Evolutionary conservation across 768 basidiomycete genomes (phyloP), one percentile per base, ranked within the genome.

Genomic region (Mycena rebaudengoi): DNA sequence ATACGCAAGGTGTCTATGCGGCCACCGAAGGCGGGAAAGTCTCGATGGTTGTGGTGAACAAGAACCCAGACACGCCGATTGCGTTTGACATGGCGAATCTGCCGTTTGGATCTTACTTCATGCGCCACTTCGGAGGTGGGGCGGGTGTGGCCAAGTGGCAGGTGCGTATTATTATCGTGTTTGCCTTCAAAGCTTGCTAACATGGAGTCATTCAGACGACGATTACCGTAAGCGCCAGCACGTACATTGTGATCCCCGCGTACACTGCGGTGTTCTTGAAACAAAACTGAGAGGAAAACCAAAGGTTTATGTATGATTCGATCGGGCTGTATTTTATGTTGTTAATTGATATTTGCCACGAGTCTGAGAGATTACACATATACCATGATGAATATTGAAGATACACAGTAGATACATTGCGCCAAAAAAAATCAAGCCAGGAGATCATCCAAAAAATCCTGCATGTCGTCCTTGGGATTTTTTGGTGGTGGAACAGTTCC

Each of bases 141-240:
- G 81, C 85, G 7, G 85, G 85, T 7, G 65, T 83, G 16, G 85
- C 85, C 16, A 86, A 86, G 74, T 87, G 80, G 80, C 84, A 86
- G 82, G 84, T 83, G 65, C 62, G 80, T 62, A n/a, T 18, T n/a
- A 10, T 26, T 26, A 51, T 13, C 6, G 18, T 35, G 48, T 43
- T 5, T 45, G 39, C 56, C 76, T 77, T 76, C 78, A 1, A 80
- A 5, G 5, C 44, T 12, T 16, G 12, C 5, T 45, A 14, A 45
- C 23, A 25, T 4, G 10, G 5, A 6, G 3, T 6, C 73, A 5
- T 74, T 76, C 53, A 72, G 72, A 72, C 71, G 16, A 73, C 65
- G 5, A 54, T 69, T 12, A 51, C 52, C 13, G 32, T 75, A n/a
- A 52, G 43, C 25, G 29, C 56, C 2, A 54, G n/a, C 54, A 67